Conservation (phyloP, 163 green algal genomes). For the Chlamydomonas reinhardtii region DNA sequence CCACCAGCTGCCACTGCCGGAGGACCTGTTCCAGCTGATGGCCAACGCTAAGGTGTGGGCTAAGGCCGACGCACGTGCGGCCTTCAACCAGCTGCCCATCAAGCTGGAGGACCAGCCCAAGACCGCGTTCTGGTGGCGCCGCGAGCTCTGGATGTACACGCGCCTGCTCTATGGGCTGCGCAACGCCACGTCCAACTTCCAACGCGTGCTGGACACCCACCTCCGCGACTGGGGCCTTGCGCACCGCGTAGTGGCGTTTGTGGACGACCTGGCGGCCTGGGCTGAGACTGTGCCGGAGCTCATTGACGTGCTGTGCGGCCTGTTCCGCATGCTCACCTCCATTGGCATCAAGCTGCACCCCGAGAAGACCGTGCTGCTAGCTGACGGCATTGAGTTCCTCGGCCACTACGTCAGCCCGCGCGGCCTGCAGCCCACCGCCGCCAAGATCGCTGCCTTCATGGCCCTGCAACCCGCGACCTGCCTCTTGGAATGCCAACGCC, state of each 20-base stretch:
- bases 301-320: too few relatives aligned
- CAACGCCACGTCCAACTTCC: conserved; percentile 2
- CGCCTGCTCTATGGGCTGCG: neutral
- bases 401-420: neutral
- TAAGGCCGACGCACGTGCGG: neutral
- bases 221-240: neutral
- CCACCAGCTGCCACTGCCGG: neutral
- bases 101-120: neutral
- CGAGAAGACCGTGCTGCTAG: neutral
- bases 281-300: neutral
- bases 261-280: neutral
- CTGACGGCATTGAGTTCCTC: neutral
- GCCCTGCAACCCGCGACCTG: too few relatives aligned
- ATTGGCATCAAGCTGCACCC: conserved; percentile 1
- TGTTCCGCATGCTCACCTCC: neutral
- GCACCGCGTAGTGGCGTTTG: neutral
- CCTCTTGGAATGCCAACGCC: too few relatives aligned
- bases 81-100: neutral
- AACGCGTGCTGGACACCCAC: conserved; percentile 6
- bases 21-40: neutral
- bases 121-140: conserved; percentile 4
- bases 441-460: conserved; percentile 19
- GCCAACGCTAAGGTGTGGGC: neutral
- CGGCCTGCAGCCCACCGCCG: neutral
- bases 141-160: neutral